Conservation (phyloP, 129 eudicot genomes). For the Ambrosia artemisiifolia region DNA sequence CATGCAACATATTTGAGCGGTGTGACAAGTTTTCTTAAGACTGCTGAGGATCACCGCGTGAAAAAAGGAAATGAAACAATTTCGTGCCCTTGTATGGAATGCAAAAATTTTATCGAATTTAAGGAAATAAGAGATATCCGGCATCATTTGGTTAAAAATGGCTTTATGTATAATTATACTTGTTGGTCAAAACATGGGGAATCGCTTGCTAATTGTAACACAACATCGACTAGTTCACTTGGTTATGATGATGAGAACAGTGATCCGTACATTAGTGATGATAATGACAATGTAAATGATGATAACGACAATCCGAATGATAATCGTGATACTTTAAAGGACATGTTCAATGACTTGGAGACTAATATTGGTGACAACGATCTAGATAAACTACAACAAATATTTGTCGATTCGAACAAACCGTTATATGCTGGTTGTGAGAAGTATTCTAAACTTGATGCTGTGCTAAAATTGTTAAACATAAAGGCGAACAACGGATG, state of each 20-base stretch:
- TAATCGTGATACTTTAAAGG: neutral
- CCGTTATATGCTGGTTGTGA: constrained; percentile 3
- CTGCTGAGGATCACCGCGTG: neutral
- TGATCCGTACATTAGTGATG: neutral
- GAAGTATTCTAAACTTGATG: neutral
- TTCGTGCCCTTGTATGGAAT: neutral
- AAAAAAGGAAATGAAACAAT: neutral
- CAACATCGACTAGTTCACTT: neutral
- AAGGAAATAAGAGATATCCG: neutral
- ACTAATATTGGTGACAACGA: neutral
- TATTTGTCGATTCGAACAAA: neutral
- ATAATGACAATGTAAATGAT: neutral
- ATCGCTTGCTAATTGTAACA: neutral
- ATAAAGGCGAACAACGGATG: neutral
- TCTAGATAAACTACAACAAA: neutral
- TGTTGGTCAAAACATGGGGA: constrained; percentile 4
- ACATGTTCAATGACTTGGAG: neutral
- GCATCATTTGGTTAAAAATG: neutral
- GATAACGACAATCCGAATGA: neutral
- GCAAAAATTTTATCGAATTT: neutral
- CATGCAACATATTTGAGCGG: neutral
- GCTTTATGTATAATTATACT: neutral
- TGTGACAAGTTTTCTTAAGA: neutral
- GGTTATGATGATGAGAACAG: neutral
- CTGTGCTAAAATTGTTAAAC: neutral